Evolutionary conservation across 106 monocot species (phyloP).

Genomic region (Dendrobium huoshanense): DNA sequence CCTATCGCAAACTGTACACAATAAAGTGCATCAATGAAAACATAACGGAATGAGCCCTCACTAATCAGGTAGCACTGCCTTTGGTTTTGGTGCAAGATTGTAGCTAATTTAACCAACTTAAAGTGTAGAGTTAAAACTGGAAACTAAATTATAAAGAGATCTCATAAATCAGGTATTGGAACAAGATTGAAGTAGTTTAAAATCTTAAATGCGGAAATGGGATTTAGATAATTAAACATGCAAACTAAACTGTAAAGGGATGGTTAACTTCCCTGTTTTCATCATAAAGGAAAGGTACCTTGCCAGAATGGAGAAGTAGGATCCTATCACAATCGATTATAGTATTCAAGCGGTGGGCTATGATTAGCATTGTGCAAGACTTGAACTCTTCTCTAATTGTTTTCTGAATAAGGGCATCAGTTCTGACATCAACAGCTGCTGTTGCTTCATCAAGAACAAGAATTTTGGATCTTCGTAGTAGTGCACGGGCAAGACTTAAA

Average conservation of each 20-base stretch:
- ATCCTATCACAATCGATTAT: conserved; percentile 90
- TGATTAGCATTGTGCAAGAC: conserved; percentile 94
- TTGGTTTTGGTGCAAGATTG: too few relatives aligned
- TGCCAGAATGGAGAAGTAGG: conserved; percentile 83
- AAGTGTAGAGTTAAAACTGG: not conserved
- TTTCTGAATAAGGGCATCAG: conserved; percentile 96
- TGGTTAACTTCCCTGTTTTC: not conserved
- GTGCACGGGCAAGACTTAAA: conserved; percentile 86
- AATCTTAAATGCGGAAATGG: not conserved
- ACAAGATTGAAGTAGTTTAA: not conserved
- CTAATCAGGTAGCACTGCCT: too few relatives aligned
- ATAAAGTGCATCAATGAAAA: too few relatives aligned
- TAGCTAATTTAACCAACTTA: not conserved
- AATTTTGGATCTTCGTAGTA: conserved; percentile 87
- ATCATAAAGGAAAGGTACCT: conserved; percentile 32
- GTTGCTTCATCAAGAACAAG: conserved; percentile 99
- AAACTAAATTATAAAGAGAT: not conserved
- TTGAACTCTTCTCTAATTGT: conserved; percentile 98
- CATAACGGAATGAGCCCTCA: too few relatives aligned
- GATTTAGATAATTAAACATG: not conserved
- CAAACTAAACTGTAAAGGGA: not conserved
- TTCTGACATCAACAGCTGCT: conserved; percentile 98
- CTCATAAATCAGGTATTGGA: too few relatives aligned
- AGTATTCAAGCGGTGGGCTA: conserved; percentile 94
- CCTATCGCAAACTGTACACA: too few relatives aligned